phyloP scores from a whole-genome alignment of 2,329 filamentous ascomycete genomes.

The Balansia obtecta region DNA sequence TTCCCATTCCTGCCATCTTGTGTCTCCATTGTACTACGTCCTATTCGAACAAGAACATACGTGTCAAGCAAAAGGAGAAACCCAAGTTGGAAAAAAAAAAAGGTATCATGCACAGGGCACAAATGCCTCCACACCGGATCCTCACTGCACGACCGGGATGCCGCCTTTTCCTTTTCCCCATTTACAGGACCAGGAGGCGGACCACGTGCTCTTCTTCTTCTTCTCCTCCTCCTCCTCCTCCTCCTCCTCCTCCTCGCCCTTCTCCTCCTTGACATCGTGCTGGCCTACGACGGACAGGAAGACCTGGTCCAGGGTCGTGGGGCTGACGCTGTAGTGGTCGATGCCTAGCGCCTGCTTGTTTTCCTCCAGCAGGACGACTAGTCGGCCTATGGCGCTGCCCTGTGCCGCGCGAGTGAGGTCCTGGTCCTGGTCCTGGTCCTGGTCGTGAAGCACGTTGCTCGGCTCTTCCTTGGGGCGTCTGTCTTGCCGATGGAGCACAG shows the following conservation, averaged over 20 bases:
- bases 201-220: conserved; percentile 14
- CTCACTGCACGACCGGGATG: too few relatives aligned
- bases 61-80: too few relatives aligned
- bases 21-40: too few relatives aligned
- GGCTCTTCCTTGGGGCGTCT: background rate
- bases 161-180: too few relatives aligned
- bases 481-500: conserved; percentile 11
- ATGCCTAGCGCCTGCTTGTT: conserved; percentile 56
- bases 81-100: too few relatives aligned
- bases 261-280: conserved; percentile 69
- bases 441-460: background rate
- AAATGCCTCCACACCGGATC: too few relatives aligned
- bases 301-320: conserved; percentile 82
- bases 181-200: background rate
- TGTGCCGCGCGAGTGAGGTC: conserved; percentile 16
- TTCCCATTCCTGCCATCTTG: too few relatives aligned
- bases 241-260: conserved; percentile 28
- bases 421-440: conserved; percentile 6
- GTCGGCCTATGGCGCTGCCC: conserved; percentile 45
- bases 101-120: too few relatives aligned
- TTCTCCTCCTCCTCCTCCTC: too few relatives aligned
- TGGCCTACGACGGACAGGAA: conserved; percentile 75
- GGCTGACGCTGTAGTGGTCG: conserved; percentile 76
- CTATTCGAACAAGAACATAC: too few relatives aligned
- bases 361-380: conserved; percentile 64